Evolutionary conservation across 2,329 filamentous ascomycete species (phyloP).

Genomic region (Ascocoryne sarcoides): DNA sequence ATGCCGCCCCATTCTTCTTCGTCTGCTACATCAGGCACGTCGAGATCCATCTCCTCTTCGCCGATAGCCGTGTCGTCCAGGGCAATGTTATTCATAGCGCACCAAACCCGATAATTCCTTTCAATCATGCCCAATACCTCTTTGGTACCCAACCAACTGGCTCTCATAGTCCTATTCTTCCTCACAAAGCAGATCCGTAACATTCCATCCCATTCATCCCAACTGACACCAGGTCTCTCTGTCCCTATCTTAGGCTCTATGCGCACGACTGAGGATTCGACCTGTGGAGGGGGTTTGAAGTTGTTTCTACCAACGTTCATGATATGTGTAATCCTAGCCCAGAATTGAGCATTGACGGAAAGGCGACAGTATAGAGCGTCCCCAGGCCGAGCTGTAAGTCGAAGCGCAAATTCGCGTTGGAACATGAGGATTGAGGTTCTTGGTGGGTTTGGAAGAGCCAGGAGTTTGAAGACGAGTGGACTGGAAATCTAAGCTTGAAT

Average conservation of each 20-base stretch:
- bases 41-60: slow-evolving; percentile 38
- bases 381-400: slow-evolving; percentile 78
- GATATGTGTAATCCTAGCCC: slow-evolving; percentile 62
- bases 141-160: slow-evolving; percentile 70
- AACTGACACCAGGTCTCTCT: slow-evolving; percentile 75
- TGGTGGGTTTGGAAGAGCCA: slow-evolving; percentile 73
- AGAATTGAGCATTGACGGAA: slow-evolving; percentile 90
- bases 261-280: slow-evolving; percentile 84
- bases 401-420: slow-evolving; percentile 87
- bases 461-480: slow-evolving; percentile 79
- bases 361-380: slow-evolving; percentile 88
- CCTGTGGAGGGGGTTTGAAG: slow-evolving; percentile 88
- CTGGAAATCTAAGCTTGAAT: slow-evolving; percentile 60
- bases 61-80: slow-evolving; percentile 57
- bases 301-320: slow-evolving; percentile 96
- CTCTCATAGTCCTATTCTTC: slow-evolving; percentile 84
- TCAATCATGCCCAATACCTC: slow-evolving; percentile 78
- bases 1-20: slow-evolving; percentile 43
- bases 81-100: slow-evolving; percentile 73
- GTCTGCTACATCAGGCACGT: slow-evolving; percentile 32
- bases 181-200: slow-evolving; percentile 73
- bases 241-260: slow-evolving; percentile 77
- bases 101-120: slow-evolving; percentile 83
- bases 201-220: slow-evolving; percentile 92
- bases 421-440: slow-evolving; percentile 89